Evolutionary conservation across 1,284 basidiomycete genomes (phyloP), one percentile per base, ranked within the genome.

Genomic region (Tilletiaria anomala): DNA sequence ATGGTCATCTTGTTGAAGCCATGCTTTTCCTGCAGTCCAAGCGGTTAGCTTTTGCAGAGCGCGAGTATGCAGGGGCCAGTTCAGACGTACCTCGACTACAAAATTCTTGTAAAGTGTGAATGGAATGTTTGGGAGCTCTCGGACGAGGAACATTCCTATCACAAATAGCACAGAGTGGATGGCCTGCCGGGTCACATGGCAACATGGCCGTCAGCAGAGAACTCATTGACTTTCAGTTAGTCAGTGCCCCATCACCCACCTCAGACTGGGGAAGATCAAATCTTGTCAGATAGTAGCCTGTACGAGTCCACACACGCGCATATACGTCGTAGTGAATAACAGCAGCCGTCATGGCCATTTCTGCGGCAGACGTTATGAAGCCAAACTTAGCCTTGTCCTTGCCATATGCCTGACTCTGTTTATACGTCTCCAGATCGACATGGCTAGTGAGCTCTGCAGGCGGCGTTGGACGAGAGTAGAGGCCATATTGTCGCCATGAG

Each of bases 1-100:
- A 76, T 75, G 0, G 86, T 86, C 14, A 79, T 86, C 72, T 94
- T 94, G 76, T 96, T 96, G 75, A 96, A 96, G 1, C 88, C 89
- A 58, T 94, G 86, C 53, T 80, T 80, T 67, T 93, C 82, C 69
- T n/a, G n/a, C n/a, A n/a, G n/a, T n/a, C n/a, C n/a, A n/a, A n/a
- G n/a, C n/a, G n/a, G n/a, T n/a, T n/a, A n/a, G n/a, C n/a, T n/a
- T n/a, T n/a, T n/a, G n/a, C n/a, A n/a, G n/a, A n/a, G n/a, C n/a
- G n/a, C n/a, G n/a, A n/a, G n/a, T n/a, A n/a, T n/a, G n/a, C n/a
- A n/a, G n/a, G n/a, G n/a, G n/a, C n/a, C n/a, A n/a, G n/a, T n/a
- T n/a, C n/a, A n/a, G n/a, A n/a, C n/a, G n/a, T n/a, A n/a, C n/a
- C n/a, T 97, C 93, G 33, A 97, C 73, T 10, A 89, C 82, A 67